Evolutionary conservation across 805 yeast species (phyloP).

Genomic region (Monosporozyma siamensis): DNA sequence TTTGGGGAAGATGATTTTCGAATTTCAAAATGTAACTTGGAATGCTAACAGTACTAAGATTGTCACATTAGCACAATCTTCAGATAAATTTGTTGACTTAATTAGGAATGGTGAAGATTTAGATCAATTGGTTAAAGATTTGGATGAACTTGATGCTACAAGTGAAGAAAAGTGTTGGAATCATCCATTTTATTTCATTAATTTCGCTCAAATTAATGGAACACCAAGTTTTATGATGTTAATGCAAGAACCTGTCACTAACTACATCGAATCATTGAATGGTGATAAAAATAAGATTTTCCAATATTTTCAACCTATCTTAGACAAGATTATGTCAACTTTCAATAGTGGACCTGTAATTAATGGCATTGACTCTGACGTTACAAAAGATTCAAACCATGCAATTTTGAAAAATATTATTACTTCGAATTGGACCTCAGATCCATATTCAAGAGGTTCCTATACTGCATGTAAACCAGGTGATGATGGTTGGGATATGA

Average conservation of each 20-base stretch:
- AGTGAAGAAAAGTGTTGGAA: conserved; percentile 35
- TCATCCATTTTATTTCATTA: conserved; percentile 54
- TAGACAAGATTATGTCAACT: conserved; percentile 19
- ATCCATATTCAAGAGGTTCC: conserved; percentile 73
- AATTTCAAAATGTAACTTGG: conserved; percentile 60
- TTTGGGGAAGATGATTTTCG: conserved; percentile 64
- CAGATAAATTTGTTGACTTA: conserved; percentile 9
- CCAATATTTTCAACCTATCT: conserved; percentile 46
- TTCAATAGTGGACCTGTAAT: conserved; percentile 12
- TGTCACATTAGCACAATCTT: conserved; percentile 33
- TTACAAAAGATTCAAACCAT: neutral
- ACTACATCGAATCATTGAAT: conserved; percentile 43
- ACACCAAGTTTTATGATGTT: conserved; percentile 53
- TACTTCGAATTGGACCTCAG: conserved; percentile 67
- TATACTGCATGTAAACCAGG: conserved; percentile 64
- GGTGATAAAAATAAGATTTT: conserved; percentile 44
- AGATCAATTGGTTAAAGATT: conserved; percentile 2
- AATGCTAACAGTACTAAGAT: conserved; percentile 41
- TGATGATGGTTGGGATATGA: conserved; percentile 58
- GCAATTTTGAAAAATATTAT: conserved; percentile 37
- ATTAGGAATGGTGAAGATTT: conserved; percentile 15
- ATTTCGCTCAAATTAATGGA: conserved; percentile 40
- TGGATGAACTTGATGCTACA: conserved; percentile 1
- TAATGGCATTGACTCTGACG: conserved; percentile 1
- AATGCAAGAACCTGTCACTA: conserved; percentile 66